A percentile compares a stretch with the other conserved stretches of the same genome.
Conservation (phyloP, 208 protist genomes). For the Kentomonas sorsogonicus region DNA sequence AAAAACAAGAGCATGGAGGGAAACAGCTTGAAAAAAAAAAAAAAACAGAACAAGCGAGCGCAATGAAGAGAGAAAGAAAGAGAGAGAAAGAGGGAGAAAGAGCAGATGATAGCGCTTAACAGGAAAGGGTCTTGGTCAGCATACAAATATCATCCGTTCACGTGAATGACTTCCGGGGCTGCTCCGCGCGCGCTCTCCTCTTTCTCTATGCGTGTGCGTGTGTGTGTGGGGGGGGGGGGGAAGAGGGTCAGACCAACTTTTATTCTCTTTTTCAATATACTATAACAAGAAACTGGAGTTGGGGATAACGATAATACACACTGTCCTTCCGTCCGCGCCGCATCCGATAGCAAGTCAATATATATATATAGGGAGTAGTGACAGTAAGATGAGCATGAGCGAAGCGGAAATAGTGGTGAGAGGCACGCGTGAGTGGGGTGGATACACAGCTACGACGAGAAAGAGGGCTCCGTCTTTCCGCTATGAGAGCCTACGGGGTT, state of each 20-base stretch:
- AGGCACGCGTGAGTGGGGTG: too few relatives aligned
- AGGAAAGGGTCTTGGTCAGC: background rate
- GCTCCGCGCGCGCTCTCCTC: too few relatives aligned
- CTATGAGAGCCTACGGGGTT: too few relatives aligned
- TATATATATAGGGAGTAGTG: background rate
- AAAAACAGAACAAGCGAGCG: background rate
- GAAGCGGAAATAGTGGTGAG: background rate
- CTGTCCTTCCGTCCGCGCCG: background rate
- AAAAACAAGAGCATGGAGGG: too few relatives aligned
- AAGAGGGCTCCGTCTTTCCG: too few relatives aligned
- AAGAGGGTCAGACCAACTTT: background rate
- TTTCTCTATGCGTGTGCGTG: background rate
- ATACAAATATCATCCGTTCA: too few relatives aligned
- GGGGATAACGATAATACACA: too few relatives aligned
- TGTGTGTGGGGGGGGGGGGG: background rate
- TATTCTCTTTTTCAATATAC: constrained; percentile 3
- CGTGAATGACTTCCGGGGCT: too few relatives aligned
- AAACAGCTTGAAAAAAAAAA: constrained; percentile 7
- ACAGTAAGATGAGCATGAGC: background rate
- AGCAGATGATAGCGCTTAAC: background rate
- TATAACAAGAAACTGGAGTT: too few relatives aligned
- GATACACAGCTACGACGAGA: too few relatives aligned
- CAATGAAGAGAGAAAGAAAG: background rate
- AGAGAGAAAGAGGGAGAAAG: background rate
- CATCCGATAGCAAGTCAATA: background rate